These are phyloP conservation scores for bread wheat (Triticum aestivum) DNA, from an alignment of 176 grass and related monocot genomes.

Conservation along the genomic window IWGSC_CS_RefSeq_v2.1 NC_057806.1:496437809-496438308, in stretches of 20 bases:
- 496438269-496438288: slow-evolving; percentile 17
- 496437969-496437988: neutral
- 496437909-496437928: neutral
- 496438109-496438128: slow-evolving; percentile 56
- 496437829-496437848: slow-evolving; percentile 6
- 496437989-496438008: slow-evolving; percentile 40
- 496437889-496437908: neutral
- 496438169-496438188: slow-evolving; percentile 46
- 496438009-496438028: slow-evolving; percentile 42
- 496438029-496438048: slow-evolving; percentile 54
- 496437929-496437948: slow-evolving; percentile 30
- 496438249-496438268: neutral
- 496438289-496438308: neutral
- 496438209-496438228: slow-evolving; percentile 32
- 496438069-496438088: slow-evolving; percentile 51
- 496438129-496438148: slow-evolving; percentile 46
- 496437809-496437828: neutral
- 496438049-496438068: slow-evolving; percentile 40
- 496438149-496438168: slow-evolving; percentile 42
- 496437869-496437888: neutral
- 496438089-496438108: slow-evolving; percentile 49
- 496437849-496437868: neutral
- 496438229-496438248: slow-evolving; percentile 53
- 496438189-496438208: neutral
- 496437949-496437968: slow-evolving; percentile 22